A percentile compares a stretch with the other conserved stretches of the same genome.
Evolutionary conservation across 73 alveolate genomes (phyloP).

Genomic region (Paramecium caudatum): DNA sequence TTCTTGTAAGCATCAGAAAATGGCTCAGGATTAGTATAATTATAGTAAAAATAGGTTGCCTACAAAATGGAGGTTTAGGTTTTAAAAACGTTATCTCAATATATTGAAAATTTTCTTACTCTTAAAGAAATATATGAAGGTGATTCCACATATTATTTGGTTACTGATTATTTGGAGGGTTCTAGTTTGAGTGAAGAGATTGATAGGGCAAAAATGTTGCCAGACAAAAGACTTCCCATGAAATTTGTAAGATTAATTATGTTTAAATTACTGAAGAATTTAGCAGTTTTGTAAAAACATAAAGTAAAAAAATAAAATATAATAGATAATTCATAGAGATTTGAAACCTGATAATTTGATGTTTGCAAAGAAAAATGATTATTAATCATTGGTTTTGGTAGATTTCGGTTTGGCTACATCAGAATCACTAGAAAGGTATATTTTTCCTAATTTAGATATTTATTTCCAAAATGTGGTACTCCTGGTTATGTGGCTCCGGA

Average conservation of each 20-base stretch:
- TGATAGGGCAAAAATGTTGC: slow-evolving; percentile 18
- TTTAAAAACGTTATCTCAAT: neutral
- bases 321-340: slow-evolving; percentile 75
- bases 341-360: slow-evolving; percentile 73
- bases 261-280: neutral
- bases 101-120: neutral
- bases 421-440: slow-evolving; percentile 37
- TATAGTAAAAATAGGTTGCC: neutral
- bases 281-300: slow-evolving; percentile 64
- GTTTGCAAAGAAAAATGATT: slow-evolving; percentile 68
- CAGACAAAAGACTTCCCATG: slow-evolving; percentile 9
- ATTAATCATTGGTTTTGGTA: slow-evolving; percentile 43
- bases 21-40: slow-evolving; percentile 17
- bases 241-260: neutral
- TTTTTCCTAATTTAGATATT: neutral
- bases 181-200: slow-evolving; percentile 35
- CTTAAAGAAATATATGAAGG: slow-evolving; percentile 61
- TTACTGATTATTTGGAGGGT: slow-evolving; percentile 30
- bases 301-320: neutral
- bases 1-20: slow-evolving; percentile 3
- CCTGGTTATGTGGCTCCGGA: slow-evolving; percentile 87
- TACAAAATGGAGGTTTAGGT: neutral
- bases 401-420: slow-evolving; percentile 73
- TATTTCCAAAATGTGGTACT: slow-evolving; percentile 77
- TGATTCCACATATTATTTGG: slow-evolving; percentile 23